Evolutionary conservation across 306 rosid genomes (phyloP).

Genomic region (Hippophae gyantsensis): DNA sequence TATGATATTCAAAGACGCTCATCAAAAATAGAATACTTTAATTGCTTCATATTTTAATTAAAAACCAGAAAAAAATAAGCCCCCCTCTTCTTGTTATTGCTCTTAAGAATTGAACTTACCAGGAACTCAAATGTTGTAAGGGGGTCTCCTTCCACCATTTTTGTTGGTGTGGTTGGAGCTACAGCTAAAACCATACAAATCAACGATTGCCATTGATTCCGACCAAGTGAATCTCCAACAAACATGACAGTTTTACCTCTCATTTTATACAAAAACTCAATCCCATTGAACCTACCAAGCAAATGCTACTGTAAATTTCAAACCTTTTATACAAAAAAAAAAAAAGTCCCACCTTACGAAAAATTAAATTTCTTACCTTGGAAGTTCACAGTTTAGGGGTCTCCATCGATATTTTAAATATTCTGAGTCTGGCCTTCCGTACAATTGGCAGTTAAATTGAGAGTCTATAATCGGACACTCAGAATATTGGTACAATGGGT

Average conservation of each 20-base stretch:
- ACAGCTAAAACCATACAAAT: slow-evolving; percentile 58
- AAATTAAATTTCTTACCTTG: slow-evolving; percentile 44
- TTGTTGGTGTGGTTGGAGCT: slow-evolving; percentile 55
- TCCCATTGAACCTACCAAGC: slow-evolving; percentile 77
- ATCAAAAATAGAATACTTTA: no score
- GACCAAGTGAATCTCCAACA: slow-evolving; percentile 86
- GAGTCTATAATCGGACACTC: slow-evolving; percentile 78
- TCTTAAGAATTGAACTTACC: slow-evolving; percentile 34
- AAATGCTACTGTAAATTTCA: slow-evolving; percentile 41
- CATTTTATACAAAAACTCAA: slow-evolving; percentile 63
- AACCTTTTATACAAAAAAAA: not conserved
- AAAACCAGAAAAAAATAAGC: slow-evolving; percentile 8
- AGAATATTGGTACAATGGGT: slow-evolving; percentile 67
- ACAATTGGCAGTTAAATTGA: slow-evolving; percentile 80
- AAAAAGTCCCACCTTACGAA: not conserved
- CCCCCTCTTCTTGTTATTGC: not conserved
- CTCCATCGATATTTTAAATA: slow-evolving; percentile 84
- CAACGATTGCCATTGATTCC: slow-evolving; percentile 93
- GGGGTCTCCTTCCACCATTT: slow-evolving; percentile 60
- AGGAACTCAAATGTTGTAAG: slow-evolving; percentile 76
- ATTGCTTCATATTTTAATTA: not conserved
- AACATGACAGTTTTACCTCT: slow-evolving; percentile 77
- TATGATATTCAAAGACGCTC: not conserved
- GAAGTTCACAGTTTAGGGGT: slow-evolving; percentile 89
- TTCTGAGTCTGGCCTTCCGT: slow-evolving; percentile 81